Evolutionary conservation across 164 flowering plant genomes (phyloP), one percentile per base, ranked within the genome.

Genomic region (Stephania japonica): DNA sequence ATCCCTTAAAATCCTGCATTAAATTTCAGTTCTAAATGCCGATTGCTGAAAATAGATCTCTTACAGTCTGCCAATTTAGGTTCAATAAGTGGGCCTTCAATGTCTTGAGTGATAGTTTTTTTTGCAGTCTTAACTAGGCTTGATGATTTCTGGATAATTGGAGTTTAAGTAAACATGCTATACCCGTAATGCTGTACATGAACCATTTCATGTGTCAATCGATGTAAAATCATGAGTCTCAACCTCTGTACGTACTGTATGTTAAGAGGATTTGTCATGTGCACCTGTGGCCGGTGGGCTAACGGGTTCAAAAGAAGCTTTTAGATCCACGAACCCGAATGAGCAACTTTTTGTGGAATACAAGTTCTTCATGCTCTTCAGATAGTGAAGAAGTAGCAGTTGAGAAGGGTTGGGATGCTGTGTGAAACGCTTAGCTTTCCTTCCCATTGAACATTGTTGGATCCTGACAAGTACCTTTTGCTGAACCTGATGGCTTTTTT

Each of bases 401-500:
- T 8, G 53, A 2, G 53, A 47, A 47, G 18, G 12, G 53, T 7
- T 12, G 13, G 53, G 53, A 9, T n/a, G 62, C 38, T 56, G 21
- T 10, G 21, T 24, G 24, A 19, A 59, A n/a, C 7, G 7, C 19
- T 3, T n/a, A 21, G 9, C 5, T 21, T 5, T 19, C 24, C 64
- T 19, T 59, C 64, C 24, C 1, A 59, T 6, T 7, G 1, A 1
- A 59, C 21, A 24, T 59, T 59, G 23, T 59, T 68, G 19, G n/a
- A 38, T 24, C 62, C 68, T 32, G 47, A 67, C 50, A 59, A 21
- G 11, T 68, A 62, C 21, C 42, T 75, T 68, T 73, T 72, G 56
- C 19, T 44, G 43, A 42, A 42, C 38, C 65, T 65, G 78, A 47
- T 70, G 78, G 41, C 42, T 81, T 83, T 32, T 47, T 87, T 69